Base-by-base conservation (phyloP, 75 land plant species). In the Picea glauca region DNA sequence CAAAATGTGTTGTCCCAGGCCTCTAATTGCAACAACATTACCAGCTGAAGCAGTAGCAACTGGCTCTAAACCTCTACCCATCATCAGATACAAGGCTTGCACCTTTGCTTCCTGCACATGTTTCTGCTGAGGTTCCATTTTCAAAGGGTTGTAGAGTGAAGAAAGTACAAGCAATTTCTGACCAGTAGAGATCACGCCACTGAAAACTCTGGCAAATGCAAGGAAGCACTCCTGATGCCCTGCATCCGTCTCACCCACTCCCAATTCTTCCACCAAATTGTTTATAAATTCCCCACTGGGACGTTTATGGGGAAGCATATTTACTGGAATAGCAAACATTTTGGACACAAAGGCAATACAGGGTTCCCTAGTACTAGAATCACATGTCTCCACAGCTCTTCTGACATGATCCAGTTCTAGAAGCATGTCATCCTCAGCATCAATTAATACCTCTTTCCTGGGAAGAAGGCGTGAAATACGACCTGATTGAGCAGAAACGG, bases 201-300 rank as follows among this genome's bases (percentile, higher is more conserved):
- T 94, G 76, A 96, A 96, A 32, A 94, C 87, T 80, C 99, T 87
- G 7, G 99, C 93, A 84, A 96, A 96, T 58, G 99, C 99, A 73
- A 96, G 86, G 66, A 96, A 96, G 68, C 94, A 93, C 78, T 96
- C 99, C 75, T 67, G 82, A 6, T 80, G 79, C 58, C 80, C 90
- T 62, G 84, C 78, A 76, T 92, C 99, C 35, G 87, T 87, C 46
- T 94, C 95, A 30, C 83, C 90, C 56, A 70, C 32, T 72, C 79
- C 84, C 65, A 62, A 59, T 31, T 86, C 88, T 50, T 89, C 90
- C 13, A 79, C 70, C 11, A n/a, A 56, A 65, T 79, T 83, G 18
- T 63, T 74, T 38, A 89, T 18, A 62, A 62, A 30, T 62, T 92
- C 94, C 12, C 93, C 98, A 79, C 81, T 38, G 31, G 90, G 88